phyloP scores from a whole-genome alignment of 441 rosid genomes.

The Capsella rubella region DNA sequence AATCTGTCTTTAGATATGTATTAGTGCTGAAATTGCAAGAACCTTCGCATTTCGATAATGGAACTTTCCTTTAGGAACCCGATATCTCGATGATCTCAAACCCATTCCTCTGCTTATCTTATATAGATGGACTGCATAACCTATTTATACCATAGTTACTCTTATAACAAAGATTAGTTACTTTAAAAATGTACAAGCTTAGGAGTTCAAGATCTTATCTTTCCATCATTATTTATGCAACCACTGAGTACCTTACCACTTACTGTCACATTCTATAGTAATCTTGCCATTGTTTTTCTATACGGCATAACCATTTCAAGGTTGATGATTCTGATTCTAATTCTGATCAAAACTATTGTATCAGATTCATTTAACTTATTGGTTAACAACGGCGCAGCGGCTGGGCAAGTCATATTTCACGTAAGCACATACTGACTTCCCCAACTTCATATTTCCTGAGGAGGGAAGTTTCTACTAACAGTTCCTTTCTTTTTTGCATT shows the following conservation, averaged over 20 bases:
- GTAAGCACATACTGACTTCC: slow-evolving; percentile 51
- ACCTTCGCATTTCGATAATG: neutral
- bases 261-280: neutral
- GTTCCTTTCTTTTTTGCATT: slow-evolving; percentile 9
- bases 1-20: neutral
- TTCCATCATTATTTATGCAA: neutral
- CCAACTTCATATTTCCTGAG: neutral
- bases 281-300: neutral
- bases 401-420: slow-evolving; percentile 95
- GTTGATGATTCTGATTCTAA: slow-evolving; percentile 10
- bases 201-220: neutral
- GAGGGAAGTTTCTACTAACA: neutral
- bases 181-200: neutral
- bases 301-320: neutral
- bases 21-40: neutral
- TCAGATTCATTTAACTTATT: slow-evolving; percentile 94
- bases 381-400: slow-evolving; percentile 93
- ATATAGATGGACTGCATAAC: neutral
- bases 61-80: neutral
- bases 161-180: neutral
- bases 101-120: neutral
- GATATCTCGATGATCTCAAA: neutral
- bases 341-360: slow-evolving; percentile 14
- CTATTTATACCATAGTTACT: neutral
- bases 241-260: slow-evolving; percentile 4